phyloP scores from a whole-genome alignment of 192 early-diverging fungal species.

The Coemansia sp. region DNA sequence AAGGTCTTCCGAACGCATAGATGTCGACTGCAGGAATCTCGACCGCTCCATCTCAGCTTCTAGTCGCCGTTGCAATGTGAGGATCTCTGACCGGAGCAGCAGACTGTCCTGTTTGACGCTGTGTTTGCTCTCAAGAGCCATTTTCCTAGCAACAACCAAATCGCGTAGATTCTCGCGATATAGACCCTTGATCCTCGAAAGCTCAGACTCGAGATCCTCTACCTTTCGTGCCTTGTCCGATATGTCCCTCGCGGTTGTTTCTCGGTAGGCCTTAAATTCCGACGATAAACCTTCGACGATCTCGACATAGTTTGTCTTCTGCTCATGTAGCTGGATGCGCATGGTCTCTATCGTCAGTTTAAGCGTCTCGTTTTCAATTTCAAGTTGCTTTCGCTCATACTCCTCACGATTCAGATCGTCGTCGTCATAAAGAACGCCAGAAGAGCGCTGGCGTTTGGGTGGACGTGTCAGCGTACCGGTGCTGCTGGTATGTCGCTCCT shows the following conservation, averaged over 20 bases:
- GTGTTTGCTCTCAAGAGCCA: slow-evolving; percentile 44
- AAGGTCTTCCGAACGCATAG: slow-evolving; percentile 12
- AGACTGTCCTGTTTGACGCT: slow-evolving; percentile 49
- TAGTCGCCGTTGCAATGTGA: slow-evolving; percentile 48
- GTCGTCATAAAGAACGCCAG: slow-evolving; percentile 3
- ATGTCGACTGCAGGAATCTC: slow-evolving; percentile 32
- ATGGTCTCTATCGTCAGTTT: slow-evolving; percentile 49
- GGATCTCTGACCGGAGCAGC: slow-evolving; percentile 45
- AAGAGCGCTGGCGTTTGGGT: slow-evolving; percentile 32
- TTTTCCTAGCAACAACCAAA: slow-evolving; percentile 39
- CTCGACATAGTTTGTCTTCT: slow-evolving; percentile 44
- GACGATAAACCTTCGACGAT: slow-evolving; percentile 39
- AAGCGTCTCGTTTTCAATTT: slow-evolving; percentile 47
- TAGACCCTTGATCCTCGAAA: slow-evolving; percentile 37
- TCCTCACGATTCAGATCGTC: slow-evolving; percentile 18
- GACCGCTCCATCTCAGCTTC: slow-evolving; percentile 50
- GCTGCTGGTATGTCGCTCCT: background rate
- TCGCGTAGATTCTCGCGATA: slow-evolving; percentile 50
- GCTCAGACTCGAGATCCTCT: slow-evolving; percentile 37
- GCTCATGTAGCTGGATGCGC: slow-evolving; percentile 52
- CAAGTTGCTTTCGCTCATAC: slow-evolving; percentile 36
- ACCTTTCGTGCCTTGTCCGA: slow-evolving; percentile 26
- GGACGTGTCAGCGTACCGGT: slow-evolving; percentile 21
- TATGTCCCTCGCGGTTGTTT: slow-evolving; percentile 14
- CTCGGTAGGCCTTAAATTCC: slow-evolving; percentile 39